Evolutionary conservation across 1,284 basidiomycete species (phyloP).

Genomic region (Pseudozyma pruni): DNA sequence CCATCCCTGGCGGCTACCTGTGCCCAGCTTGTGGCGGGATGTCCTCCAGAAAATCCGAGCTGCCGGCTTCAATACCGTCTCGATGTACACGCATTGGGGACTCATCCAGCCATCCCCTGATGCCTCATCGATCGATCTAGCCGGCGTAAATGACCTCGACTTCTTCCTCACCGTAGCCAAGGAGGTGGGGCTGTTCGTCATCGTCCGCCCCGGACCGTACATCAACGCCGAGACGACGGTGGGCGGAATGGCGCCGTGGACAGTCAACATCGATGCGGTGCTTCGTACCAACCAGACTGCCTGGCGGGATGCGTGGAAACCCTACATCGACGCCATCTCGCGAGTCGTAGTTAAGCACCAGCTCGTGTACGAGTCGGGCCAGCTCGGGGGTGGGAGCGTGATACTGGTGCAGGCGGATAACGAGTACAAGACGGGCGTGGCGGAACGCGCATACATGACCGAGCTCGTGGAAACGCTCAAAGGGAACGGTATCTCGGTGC

Average conservation of each 20-base stretch:
- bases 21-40: constrained; percentile 81
- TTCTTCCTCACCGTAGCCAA: constrained; percentile 73
- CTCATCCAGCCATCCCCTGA: constrained; percentile 79
- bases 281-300: constrained; percentile 77
- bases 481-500: constrained; percentile 42
- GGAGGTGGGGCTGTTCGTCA: constrained; percentile 75
- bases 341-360: constrained; percentile 75
- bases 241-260: constrained; percentile 82
- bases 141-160: constrained; percentile 77
- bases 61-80: constrained; percentile 76
- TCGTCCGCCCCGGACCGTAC: constrained; percentile 75
- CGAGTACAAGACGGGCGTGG: constrained; percentile 62
- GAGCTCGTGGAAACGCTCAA: constrained; percentile 43
- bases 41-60: constrained; percentile 83
- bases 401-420: constrained; percentile 59
- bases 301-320: constrained; percentile 77
- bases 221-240: constrained; percentile 78
- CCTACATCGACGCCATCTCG: constrained; percentile 77
- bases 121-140: constrained; percentile 74
- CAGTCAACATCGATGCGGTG: constrained; percentile 75
- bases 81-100: constrained; percentile 73
- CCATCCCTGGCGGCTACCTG: constrained; percentile 82
- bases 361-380: constrained; percentile 70
- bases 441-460: constrained; percentile 58
- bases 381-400: constrained; percentile 41